Conservation (phyloP, 2,329 filamentous ascomycete species). For the Alternaria brassicicola region DNA sequence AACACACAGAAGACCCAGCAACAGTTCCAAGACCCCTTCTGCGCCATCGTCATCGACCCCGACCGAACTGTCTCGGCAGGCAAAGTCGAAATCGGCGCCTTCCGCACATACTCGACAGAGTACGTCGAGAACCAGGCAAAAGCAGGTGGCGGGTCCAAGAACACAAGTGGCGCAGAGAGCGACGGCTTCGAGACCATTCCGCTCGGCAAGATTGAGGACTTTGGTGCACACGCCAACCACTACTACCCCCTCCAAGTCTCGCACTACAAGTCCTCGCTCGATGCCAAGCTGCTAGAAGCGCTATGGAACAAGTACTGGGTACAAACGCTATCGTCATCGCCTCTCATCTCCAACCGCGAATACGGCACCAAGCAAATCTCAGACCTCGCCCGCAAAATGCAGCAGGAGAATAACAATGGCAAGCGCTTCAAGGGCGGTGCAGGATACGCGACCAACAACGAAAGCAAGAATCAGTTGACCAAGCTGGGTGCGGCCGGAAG, state of each 20-base stretch:
- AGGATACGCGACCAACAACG: constrained; percentile 5
- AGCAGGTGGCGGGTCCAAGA: constrained; percentile 37
- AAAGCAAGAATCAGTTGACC: constrained; percentile 54
- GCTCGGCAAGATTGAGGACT: constrained; percentile 92
- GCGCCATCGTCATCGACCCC: constrained; percentile 95
- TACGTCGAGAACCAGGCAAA: constrained; percentile 59
- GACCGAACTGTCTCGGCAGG: constrained; percentile 93
- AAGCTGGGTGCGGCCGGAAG: constrained; percentile 68
- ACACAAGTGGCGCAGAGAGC: constrained; percentile 50
- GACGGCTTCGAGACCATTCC: constrained; percentile 80
- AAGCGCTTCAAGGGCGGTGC: constrained; percentile 39
- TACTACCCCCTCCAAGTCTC: constrained; percentile 93
- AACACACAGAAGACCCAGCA: constrained; percentile 87
- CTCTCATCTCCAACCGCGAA: constrained; percentile 88
- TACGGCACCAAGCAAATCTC: constrained; percentile 91
- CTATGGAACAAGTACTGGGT: constrained; percentile 99
- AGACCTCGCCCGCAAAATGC: constrained; percentile 83
- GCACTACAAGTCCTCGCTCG: constrained; percentile 92
- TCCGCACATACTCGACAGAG: constrained; percentile 83
- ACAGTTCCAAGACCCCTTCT: constrained; percentile 83
- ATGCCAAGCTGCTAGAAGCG: constrained; percentile 82
- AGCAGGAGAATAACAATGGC: constrained; percentile 62
- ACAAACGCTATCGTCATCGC: constrained; percentile 88
- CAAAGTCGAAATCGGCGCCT: constrained; percentile 96
- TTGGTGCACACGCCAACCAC: constrained; percentile 85